These are phyloP conservation scores for Diaporthe destruens DNA, from an alignment of 2,329 filamentous ascomycete genomes.

Conservation along the genomic window DNA sequence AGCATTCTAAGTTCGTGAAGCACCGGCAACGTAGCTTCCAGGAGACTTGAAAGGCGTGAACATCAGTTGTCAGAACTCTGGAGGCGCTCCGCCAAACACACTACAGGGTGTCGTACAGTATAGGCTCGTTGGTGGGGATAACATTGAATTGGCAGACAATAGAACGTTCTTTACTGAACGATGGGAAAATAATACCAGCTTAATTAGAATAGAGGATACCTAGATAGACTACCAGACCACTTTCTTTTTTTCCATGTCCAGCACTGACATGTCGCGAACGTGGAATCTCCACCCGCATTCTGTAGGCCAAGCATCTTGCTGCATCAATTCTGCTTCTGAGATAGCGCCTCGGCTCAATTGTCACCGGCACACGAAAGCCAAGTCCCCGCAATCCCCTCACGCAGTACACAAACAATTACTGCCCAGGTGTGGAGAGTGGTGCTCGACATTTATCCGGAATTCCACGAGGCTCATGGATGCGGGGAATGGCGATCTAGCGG, in stretches of 20 bases:
- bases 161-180: no score
- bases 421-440: constrained; percentile 11
- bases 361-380: neutral
- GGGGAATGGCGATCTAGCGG: neutral
- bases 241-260: neutral
- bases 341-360: constrained; percentile 1
- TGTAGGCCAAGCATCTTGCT: neutral
- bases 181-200: no score
- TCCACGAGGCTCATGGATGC: neutral
- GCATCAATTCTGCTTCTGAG: neutral
- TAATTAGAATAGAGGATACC: no score
- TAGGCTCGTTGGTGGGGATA: no score
- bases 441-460: constrained; percentile 10
- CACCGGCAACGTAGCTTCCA: no score
- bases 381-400: constrained; percentile 28
- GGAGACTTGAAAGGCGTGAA: no score
- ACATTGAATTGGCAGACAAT: no score
- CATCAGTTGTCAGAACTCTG: no score
- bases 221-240: no score
- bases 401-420: neutral
- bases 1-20: no score
- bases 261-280: neutral
- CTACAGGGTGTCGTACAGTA: no score
- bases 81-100: no score
- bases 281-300: neutral